Evolutionary conservation across 495 filamentous ascomycete species (phyloP), one percentile per base, ranked within the genome.

Genomic region (Lasiosphaeriaceae sp.): DNA sequence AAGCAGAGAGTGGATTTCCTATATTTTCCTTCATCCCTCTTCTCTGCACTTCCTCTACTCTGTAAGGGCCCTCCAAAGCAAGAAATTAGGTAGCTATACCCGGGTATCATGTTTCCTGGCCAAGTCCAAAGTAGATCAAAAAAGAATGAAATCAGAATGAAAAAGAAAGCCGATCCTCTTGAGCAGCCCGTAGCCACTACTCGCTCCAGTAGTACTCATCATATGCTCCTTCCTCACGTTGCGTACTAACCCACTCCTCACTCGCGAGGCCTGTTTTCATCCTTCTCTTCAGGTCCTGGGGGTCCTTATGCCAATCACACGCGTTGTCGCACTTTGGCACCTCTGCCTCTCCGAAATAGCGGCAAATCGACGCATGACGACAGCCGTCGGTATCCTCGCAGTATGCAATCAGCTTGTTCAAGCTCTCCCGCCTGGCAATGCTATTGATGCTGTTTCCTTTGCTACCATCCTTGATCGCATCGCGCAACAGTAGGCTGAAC

Each of bases 251-350:
- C 80, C 80, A 90, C 70, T 90, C 87, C 66, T 90, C 88, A 66
- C 78, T 85, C 31, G 80, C 83, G 52, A 92, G 65, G 3, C 83
- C 84, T 31, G 63, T 74, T 53, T 74, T 65, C 68, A 89, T 92
- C 52, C 84, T 79, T 58, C 70, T 83, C 57, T 80, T 82, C 61
- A 97, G 68, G 1, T 68, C 82, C 22, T 67, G 68, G 3, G 73
- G 65, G 54, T 96, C 88, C 71, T 97, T 97, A 66, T 92, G 90
- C 71, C 83, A 88, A 73, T 97, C 93, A 66, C 93, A 97, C 11
- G 92, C 92, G 71, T 80, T 90, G 56, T 95, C 84, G 63, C 93
- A 97, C 23, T 68, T 69, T 29, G 84, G 80, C 50, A 74, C 68
- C 54, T 71, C 66, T 23, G 68, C 66, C 66, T 97, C 92, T 1